Conservation (phyloP, 2,329 filamentous ascomycete species). For the Cladophialophora chaetospira region DNA sequence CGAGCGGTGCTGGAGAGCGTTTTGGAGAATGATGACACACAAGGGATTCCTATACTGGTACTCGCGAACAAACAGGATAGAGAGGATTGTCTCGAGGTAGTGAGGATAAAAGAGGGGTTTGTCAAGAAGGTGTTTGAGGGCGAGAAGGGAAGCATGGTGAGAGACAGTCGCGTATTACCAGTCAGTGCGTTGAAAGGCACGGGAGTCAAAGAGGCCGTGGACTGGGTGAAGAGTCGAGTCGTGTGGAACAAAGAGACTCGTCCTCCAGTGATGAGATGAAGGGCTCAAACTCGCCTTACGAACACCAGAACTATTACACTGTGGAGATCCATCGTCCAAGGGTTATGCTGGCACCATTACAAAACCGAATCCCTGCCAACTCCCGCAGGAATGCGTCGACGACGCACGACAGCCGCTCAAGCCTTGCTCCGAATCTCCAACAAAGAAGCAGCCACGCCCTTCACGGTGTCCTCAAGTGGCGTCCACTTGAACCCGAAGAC, state of each 20-base stretch:
- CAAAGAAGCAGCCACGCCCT: slow-evolving; percentile 9
- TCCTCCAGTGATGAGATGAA: slow-evolving; percentile 87
- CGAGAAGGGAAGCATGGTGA: slow-evolving; percentile 79
- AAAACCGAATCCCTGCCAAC: background rate
- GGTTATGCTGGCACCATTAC: background rate
- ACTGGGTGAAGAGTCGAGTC: slow-evolving; percentile 89
- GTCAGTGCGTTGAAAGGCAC: slow-evolving; percentile 81
- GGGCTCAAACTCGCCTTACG: background rate
- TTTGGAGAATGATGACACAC: slow-evolving; percentile 80
- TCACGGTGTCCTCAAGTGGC: slow-evolving; percentile 6
- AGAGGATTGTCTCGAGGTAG: slow-evolving; percentile 96
- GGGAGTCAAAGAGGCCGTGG: slow-evolving; percentile 92
- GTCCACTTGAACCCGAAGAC: slow-evolving; percentile 20
- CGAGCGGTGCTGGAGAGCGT: slow-evolving; percentile 86
- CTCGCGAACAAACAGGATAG: slow-evolving; percentile 97
- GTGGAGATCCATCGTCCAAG: too few species aligned
- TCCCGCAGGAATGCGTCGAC: background rate
- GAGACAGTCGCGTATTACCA: slow-evolving; percentile 88
- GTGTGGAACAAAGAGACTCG: slow-evolving; percentile 95
- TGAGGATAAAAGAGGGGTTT: slow-evolving; percentile 93
- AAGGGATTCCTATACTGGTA: slow-evolving; percentile 87
- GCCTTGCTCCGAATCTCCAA: slow-evolving; percentile 14
- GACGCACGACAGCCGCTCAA: slow-evolving; percentile 3
- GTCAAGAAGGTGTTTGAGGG: slow-evolving; percentile 96
- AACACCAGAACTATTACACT: too few species aligned